phyloP scores from a whole-genome alignment of 1,284 basidiomycete species.

The Ganoderma leucocontextum region DNA sequence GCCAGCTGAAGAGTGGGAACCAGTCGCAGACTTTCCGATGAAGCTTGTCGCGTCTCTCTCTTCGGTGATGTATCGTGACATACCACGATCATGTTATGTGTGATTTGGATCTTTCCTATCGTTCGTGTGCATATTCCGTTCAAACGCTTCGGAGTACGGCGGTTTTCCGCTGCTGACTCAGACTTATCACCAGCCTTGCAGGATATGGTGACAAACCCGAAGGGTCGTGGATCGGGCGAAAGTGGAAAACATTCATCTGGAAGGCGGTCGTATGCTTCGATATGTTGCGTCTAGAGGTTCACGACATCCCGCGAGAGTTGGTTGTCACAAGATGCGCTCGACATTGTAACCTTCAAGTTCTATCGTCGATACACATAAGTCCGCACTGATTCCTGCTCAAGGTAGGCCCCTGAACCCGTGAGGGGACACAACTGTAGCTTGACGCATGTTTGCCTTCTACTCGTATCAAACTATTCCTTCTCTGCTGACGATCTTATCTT shows the following conservation, averaged over 20 bases:
- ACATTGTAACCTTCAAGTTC: no score
- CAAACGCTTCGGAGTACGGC: neutral
- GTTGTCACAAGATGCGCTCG: no score
- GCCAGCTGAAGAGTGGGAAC: constrained; percentile 75
- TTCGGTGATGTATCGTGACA: neutral
- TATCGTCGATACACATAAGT: neutral
- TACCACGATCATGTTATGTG: neutral
- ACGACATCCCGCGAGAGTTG: no score
- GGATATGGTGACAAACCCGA: no score
- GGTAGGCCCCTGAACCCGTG: neutral
- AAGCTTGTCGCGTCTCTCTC: neutral
- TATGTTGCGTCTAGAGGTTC: no score
- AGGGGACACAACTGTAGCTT: no score
- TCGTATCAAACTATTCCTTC: neutral
- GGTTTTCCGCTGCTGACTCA: neutral
- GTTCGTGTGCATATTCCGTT: neutral
- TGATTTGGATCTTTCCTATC: neutral
- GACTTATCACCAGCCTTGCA: no score
- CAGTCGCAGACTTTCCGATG: constrained; percentile 74
- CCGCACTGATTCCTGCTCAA: neutral
- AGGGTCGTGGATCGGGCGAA: no score
- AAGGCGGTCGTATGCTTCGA: no score
- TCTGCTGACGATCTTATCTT: neutral
- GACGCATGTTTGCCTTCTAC: no score
- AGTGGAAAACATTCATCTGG: no score